Evolutionary conservation across 768 basidiomycete species (phyloP), one percentile per base, ranked within the genome.

Genomic region (Dentipellis sp.): DNA sequence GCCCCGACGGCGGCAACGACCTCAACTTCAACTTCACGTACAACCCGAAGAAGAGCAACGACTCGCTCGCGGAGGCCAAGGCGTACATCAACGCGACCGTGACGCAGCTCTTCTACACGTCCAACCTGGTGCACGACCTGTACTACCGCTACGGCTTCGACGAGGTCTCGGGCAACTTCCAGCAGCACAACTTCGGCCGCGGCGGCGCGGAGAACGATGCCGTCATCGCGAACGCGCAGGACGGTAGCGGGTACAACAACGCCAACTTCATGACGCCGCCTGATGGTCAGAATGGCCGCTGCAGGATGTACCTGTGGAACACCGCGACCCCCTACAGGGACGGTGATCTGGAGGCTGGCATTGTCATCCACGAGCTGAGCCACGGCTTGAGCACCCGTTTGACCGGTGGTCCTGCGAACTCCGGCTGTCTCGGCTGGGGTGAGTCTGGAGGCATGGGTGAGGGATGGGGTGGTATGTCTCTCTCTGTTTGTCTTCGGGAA

Each of bases 371-470:
- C 69, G 91, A 94, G 69, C 66, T 88, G 61, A 74, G 78, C 52
- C 95, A 99, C 69, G 95, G 95, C 58, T 73, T 97, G 50, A 92
- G 89, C 66, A 99, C 93, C 2, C 88, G 95, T 64, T 69, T 97
- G 59, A 98, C 95, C 7, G 95, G 95, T 69, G 95, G 95, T 2
- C 94, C 94, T 0, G 77, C 81, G 54, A 91, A 95, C 73, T 94
- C 91, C 34, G 90, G 88, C 2, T 97, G 94, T 68, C 83, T 98
- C 55, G 92, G 91, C 10, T 98, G 89, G 86, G 94, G 95, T 52
- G 94, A 98, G 74, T 78, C 84, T 23, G 95, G 95, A 39, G 95
- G 94, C 22, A 97, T 97, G 94, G 94, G 94, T 62, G 93, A 97
- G 72, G 94, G 94, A 12, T 97, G 94, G 94, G 94, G 94, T 60